These are phyloP conservation scores for Apiospora sp. DNA, from an alignment of 2,329 filamentous ascomycete genomes.

Conservation along the genomic window DNA sequence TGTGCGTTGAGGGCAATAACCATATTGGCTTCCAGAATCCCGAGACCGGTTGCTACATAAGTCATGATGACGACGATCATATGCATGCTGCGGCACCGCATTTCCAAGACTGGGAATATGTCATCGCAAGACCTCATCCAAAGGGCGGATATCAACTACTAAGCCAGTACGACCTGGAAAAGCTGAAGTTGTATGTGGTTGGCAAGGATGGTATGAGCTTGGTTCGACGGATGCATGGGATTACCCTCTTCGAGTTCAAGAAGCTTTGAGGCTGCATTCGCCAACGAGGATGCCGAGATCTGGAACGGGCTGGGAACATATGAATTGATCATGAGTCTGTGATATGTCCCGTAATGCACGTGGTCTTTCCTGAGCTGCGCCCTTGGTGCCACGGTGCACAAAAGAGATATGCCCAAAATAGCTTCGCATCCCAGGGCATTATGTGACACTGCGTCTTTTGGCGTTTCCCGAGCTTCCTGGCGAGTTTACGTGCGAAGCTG, in stretches of 20 bases:
- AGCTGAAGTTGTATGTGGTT: constrained; percentile 16
- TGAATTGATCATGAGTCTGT: too few relatives aligned
- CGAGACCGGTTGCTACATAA: constrained; percentile 16
- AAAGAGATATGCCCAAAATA: too few relatives aligned
- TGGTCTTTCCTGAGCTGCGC: too few relatives aligned
- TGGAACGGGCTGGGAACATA: too few relatives aligned
- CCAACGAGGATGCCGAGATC: too few relatives aligned
- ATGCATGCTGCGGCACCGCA: background rate
- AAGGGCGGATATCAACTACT: constrained; percentile 26
- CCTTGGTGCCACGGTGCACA: too few relatives aligned
- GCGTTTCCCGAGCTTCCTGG: too few relatives aligned
- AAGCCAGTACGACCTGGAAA: constrained; percentile 17
- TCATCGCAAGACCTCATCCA: constrained; percentile 22
- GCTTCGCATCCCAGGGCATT: too few relatives aligned
- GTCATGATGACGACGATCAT: background rate
- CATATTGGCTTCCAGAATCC: constrained; percentile 8
- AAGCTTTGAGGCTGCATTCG: constrained; percentile 15
- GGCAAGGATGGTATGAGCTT: constrained; percentile 23
- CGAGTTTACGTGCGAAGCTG: too few relatives aligned
- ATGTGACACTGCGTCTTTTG: too few relatives aligned
- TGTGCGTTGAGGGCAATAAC: constrained; percentile 1
- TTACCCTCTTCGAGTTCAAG: constrained; percentile 20
- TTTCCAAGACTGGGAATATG: constrained; percentile 10
- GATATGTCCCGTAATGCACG: too few relatives aligned
- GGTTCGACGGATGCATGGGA: constrained; percentile 19